Evolutionary conservation across 2,329 filamentous ascomycete species (phyloP), one percentile per base, ranked within the genome.

Genomic region (Neurospora sp.): DNA sequence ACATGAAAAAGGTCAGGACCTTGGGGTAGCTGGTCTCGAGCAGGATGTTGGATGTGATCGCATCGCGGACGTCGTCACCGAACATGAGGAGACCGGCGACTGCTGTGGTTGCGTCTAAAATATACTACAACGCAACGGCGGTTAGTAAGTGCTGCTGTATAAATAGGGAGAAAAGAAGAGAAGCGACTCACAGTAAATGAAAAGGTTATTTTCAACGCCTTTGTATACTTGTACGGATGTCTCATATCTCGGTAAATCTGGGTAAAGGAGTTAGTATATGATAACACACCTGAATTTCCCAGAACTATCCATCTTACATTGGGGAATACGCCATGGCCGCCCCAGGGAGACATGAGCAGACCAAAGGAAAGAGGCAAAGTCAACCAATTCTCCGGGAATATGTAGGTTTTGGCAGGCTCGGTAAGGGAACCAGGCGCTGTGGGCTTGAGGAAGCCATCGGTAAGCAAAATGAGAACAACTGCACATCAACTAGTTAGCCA

Each of bases 81-180:
- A 97, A 99, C 95, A 99, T 98, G 73, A 97, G 85, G 70, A 96
- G 87, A 46, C 96, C 95, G 11, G 92, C 87, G 66, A 96, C 86
- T 36, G 93, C 94, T 78, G 97, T 93, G 66, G 89, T 86, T 36
- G 90, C 85, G 78, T 98, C 95, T 13, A 98, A 86, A 23, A 92
- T 77, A 78, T 93, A 95, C 88, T 91, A 70, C 19, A 9, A 67
- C 19, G 10, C 19, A 9, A 66, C 19, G 10, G 11, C 42, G 15
- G 36, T 43, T n/a, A 38, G 67, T 36, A 9, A 42, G 10, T 10
- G 52, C 11, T 10, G 43, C 11, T 15, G 13, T 15, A 3, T 38
- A 19, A 17, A 13, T 7, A 11, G 42, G 36, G 66, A 17, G 8
- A 52, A 11, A 70, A 13, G 52, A 15, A 46, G 36, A 13, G 52